phyloP scores from a whole-genome alignment of 768 basidiomycete species.

The Cystoderma amianthinum region DNA sequence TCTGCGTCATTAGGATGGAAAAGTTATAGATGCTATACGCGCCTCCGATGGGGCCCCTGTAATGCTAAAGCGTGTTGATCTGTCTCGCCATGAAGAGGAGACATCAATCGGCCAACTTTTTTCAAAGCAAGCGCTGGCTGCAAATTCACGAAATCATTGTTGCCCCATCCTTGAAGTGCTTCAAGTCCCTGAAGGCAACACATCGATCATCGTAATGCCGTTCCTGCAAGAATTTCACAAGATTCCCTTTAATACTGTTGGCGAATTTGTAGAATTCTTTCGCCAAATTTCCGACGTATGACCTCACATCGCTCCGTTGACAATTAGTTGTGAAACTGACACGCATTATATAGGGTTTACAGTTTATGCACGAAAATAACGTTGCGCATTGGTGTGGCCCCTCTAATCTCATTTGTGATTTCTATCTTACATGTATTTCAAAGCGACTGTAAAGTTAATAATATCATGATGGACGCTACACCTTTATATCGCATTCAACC shows the following conservation, averaged over 20 bases:
- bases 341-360: slow-evolving; percentile 14
- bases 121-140: slow-evolving; percentile 6
- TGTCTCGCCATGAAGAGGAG: slow-evolving; percentile 16
- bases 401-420: not conserved
- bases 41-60: slow-evolving; percentile 20
- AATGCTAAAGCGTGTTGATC: slow-evolving; percentile 17
- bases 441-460: slow-evolving; percentile 21
- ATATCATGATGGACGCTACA: slow-evolving; percentile 19
- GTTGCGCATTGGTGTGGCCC: slow-evolving; percentile 22
- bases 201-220: slow-evolving; percentile 19
- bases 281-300: slow-evolving; percentile 18
- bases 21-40: slow-evolving; percentile 23
- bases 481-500: slow-evolving; percentile 7
- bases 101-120: slow-evolving; percentile 19
- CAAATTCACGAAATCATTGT: slow-evolving; percentile 25
- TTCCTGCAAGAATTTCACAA: slow-evolving; percentile 11
- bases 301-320: not conserved
- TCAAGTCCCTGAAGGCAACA: slow-evolving; percentile 11
- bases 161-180: slow-evolving; percentile 20
- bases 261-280: slow-evolving; percentile 22
- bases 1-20: not conserved
- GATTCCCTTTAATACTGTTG: slow-evolving; percentile 19
- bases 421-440: not conserved
- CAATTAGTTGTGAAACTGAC: not conserved
- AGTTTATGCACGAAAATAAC: slow-evolving; percentile 24